A percentile compares a stretch with the other conserved stretches of the same genome.
Evolutionary conservation across 2,329 filamentous ascomycete species (phyloP).

Genomic region (Shiraia bambusicola): DNA sequence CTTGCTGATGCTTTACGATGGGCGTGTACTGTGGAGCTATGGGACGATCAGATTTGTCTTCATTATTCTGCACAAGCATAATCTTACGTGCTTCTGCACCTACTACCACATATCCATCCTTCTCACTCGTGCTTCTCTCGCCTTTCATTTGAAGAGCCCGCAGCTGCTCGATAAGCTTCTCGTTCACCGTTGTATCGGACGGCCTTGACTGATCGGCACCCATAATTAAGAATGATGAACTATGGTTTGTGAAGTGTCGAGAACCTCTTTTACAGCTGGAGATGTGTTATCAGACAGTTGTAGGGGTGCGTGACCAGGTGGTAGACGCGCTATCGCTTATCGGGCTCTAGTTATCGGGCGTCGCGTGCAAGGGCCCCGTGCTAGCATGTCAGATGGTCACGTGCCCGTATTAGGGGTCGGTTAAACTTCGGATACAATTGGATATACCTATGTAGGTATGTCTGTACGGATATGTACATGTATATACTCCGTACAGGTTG

Average conservation of each 20-base stretch:
- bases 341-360: conserved; percentile 21
- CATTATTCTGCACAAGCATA: background rate
- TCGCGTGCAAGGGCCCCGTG: conserved; percentile 22
- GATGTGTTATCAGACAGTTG: background rate
- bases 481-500: too few relatives aligned
- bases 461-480: too few relatives aligned
- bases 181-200: conserved; percentile 39
- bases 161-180: conserved; percentile 46
- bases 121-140: conserved; percentile 44
- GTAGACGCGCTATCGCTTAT: conserved; percentile 13
- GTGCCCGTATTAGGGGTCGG: background rate
- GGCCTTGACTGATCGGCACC: conserved; percentile 39
- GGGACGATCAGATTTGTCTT: conserved; percentile 1
- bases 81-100: conserved; percentile 46
- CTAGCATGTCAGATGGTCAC: conserved; percentile 4
- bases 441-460: too few relatives aligned
- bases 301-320: conserved; percentile 6
- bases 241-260: background rate
- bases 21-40: conserved; percentile 32
- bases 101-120: conserved; percentile 59
- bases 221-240: conserved; percentile 23
- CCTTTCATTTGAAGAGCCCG: conserved; percentile 51
- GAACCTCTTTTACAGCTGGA: background rate
- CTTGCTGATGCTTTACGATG: conserved; percentile 28
- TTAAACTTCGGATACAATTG: background rate